A percentile compares a stretch with the other conserved stretches of the same genome.
These are phyloP conservation scores for Tetrapyrgos nigripes DNA, from an alignment of 1,284 basidiomycete genomes.

Conservation along the genomic window DNA sequence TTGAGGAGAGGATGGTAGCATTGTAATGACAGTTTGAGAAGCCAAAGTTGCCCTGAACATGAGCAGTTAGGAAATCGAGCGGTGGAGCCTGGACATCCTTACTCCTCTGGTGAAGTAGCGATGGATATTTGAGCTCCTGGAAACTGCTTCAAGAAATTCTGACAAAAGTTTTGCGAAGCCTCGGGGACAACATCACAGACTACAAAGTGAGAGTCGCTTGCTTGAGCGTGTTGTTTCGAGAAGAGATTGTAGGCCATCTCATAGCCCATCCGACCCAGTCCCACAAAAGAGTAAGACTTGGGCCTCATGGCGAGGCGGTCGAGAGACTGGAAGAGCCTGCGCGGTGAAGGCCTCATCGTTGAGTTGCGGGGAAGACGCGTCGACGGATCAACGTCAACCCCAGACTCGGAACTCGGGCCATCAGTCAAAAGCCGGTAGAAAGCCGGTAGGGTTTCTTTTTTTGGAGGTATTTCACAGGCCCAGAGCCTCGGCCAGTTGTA, in stretches of 20 bases:
- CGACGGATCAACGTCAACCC: too few species aligned
- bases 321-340: conserved; percentile 7
- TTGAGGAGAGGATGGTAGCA: conserved; percentile 88
- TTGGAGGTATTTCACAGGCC: too few species aligned
- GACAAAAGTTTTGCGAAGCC: conserved; percentile 60
- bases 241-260: conserved; percentile 88
- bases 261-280: conserved; percentile 83
- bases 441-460: too few species aligned
- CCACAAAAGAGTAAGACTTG: conserved; percentile 76
- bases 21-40: conserved; percentile 78
- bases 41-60: conserved; percentile 60
- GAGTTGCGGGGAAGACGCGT: too few species aligned
- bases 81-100: conserved; percentile 37
- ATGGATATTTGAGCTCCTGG: conserved; percentile 64
- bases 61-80: conserved; percentile 14
- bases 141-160: conserved; percentile 59
- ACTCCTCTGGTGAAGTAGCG: conserved; percentile 73
- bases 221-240: conserved; percentile 63
- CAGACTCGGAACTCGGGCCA: too few species aligned
- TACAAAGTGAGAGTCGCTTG: conserved; percentile 61
- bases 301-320: conserved; percentile 38
- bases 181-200: conserved; percentile 81
- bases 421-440: too few species aligned
- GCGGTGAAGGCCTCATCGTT: conserved; percentile 17
- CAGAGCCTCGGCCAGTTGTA: too few species aligned